Evolutionary conservation across 1,284 basidiomycete genomes (phyloP).

Genomic region (Ustilago loliicola): DNA sequence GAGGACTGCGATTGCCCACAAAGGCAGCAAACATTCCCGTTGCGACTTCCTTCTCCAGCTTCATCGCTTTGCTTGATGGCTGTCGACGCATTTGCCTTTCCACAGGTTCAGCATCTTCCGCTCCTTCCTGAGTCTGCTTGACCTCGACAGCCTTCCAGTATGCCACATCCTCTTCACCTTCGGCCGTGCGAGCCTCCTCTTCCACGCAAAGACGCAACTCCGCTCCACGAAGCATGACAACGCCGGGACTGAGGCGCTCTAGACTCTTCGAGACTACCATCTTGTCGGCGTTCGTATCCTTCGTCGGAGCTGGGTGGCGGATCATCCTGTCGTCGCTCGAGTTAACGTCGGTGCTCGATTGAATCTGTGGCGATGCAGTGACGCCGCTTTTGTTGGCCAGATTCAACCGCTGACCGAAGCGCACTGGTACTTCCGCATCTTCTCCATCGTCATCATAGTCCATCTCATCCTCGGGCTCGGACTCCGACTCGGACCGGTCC

Average conservation of each 20-base stretch:
- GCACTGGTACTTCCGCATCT: conserved; percentile 36
- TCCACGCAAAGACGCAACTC: conserved; percentile 36
- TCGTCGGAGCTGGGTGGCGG: not conserved
- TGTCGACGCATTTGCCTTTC: conserved; percentile 25
- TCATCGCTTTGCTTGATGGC: conserved; percentile 38
- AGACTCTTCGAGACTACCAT: conserved; percentile 23
- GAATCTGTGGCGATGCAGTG: not conserved
- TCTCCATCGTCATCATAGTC: conserved; percentile 20
- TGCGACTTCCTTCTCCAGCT: conserved; percentile 41
- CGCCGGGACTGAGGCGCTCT: conserved; percentile 22
- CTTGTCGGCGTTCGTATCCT: not conserved
- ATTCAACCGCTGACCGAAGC: conserved; percentile 41
- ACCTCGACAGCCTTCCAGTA: conserved; percentile 50
- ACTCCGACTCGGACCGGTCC: conserved; percentile 19
- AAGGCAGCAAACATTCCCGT: conserved; percentile 47
- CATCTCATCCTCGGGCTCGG: conserved; percentile 31
- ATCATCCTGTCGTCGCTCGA: not conserved
- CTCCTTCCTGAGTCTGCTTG: conserved; percentile 7
- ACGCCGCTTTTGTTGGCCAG: conserved; percentile 6
- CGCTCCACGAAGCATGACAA: conserved; percentile 18
- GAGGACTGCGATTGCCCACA: conserved; percentile 48
- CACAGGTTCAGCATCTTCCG: not conserved
- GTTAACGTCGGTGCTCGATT: not conserved
- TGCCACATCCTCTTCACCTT: not conserved
- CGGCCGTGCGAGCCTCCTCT: not conserved